Evolutionary conservation across 2,329 filamentous ascomycete genomes (phyloP).

Genomic region (Microcyclospora tardicrescens): DNA sequence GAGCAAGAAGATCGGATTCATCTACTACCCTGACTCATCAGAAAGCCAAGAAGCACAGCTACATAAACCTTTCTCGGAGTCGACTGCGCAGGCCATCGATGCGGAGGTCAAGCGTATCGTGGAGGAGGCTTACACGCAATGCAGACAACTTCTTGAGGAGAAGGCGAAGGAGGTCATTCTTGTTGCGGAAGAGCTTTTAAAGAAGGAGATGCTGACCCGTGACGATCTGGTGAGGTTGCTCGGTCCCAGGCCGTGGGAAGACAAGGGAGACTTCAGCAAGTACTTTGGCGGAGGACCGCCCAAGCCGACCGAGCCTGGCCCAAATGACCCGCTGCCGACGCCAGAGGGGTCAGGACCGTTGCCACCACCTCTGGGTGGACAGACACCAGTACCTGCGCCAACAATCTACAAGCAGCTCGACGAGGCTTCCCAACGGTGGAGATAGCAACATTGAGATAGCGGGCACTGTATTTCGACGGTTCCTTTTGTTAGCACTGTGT

Average conservation of each 20-base stretch:
- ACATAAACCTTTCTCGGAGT: conserved; percentile 90
- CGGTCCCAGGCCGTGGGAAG: conserved; percentile 71
- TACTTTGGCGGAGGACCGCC: conserved; percentile 53
- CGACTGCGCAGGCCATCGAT: conserved; percentile 86
- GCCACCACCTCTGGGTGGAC: conserved; percentile 11
- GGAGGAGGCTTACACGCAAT: conserved; percentile 84
- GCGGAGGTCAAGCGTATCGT: conserved; percentile 82
- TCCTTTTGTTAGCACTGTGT: too few species aligned
- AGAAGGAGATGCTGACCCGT: conserved; percentile 78
- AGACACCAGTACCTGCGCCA: conserved; percentile 13
- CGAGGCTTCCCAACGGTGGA: conserved; percentile 8
- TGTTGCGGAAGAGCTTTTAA: conserved; percentile 82
- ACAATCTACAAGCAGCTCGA: conserved; percentile 16
- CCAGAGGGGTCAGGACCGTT: conserved; percentile 5
- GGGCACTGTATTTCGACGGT: too few species aligned
- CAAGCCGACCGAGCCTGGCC: conserved; percentile 5
- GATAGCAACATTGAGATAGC: too few species aligned
- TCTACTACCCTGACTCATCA: conserved; percentile 62
- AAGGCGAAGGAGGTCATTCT: conserved; percentile 83
- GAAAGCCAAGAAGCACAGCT: conserved; percentile 47
- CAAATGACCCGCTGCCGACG: background rate
- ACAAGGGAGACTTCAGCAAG: conserved; percentile 81
- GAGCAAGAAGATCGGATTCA: conserved; percentile 83
- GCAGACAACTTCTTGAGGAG: conserved; percentile 65
- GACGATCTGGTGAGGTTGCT: conserved; percentile 88